Evolutionary conservation across 306 rosid species (phyloP), one percentile per base, ranked within the genome.

Genomic region (Oemleria cerasiformis): DNA sequence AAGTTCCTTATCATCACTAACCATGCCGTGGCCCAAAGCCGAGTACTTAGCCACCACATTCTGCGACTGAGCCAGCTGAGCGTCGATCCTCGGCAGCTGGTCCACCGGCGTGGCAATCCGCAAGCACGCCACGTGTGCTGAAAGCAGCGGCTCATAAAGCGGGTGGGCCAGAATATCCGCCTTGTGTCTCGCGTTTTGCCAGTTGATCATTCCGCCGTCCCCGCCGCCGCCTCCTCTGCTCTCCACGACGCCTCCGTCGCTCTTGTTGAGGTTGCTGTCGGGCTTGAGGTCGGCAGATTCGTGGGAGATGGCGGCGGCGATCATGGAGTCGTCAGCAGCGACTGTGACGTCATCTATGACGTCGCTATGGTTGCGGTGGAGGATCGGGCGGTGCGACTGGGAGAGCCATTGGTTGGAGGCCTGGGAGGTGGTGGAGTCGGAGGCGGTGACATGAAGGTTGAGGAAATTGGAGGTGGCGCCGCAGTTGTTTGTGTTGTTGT

Each of bases 61-160:
- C 90, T 94, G 91, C 1, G 99, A 91, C 88, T 89, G 90, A 2
- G 91, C 89, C 44, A 94, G 84, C 90, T 94, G 96, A 21, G 96
- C 97, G 53, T 94, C 97, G 73, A 94, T 94, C 79, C 96, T 91
- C 2, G 99, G 96, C 75, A 94, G 70, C 88, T 94, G 99, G 78
- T 94, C 97, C 12, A 94, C 99, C 53, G 97, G 99, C 21, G 99
- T 94, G 39, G 99, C 97, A 81, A 94, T 94, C 79, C 97, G 84
- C 23, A 94, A 84, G 75, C 99, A 94, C 19, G 96, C 88, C 69
- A 94, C 99, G 68, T 91, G 97, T 4, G 99, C 97, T 49, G 97
- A 91, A 9, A 94, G 86, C 53, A 94, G 86, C 74, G 90, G 96
- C 50, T 94, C 97, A 51, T 94, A 94, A 13, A 94, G 82, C 43